Evolutionary conservation across 2,329 filamentous ascomycete species (phyloP), one percentile per base, ranked within the genome.

Genomic region (Metarhizium album): DNA sequence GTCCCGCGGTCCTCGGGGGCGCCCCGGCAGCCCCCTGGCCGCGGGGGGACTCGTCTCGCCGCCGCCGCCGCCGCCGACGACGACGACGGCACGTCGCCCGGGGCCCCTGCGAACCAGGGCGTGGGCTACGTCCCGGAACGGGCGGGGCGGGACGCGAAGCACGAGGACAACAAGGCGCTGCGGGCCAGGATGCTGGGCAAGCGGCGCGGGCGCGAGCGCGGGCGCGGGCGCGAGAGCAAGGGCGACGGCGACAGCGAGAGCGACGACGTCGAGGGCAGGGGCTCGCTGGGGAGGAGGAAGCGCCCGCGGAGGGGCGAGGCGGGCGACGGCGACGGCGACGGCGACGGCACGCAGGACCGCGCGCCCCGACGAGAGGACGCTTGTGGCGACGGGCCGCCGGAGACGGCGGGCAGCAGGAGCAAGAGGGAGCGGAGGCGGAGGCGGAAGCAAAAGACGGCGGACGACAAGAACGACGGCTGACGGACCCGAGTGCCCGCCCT

Each of bases 251-350:
- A 65, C 55, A 65, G 63, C 47, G 67, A 67, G 52, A 67, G 64
- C 24, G 64, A 66, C 20, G 63, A 66, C 5, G 66, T 70, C 1
- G 58, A 62, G 11, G 69, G 69, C 6, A 57, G 69, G 47, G 67
- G 67, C 49, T 66, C 60, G 45, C 43, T 71, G 3, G 69, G 69
- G 2, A 68, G 64, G 59, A 62, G 63, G 51, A 71, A 71, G 59
- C 62, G 64, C 55, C 56, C 58, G 27, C 55, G 53, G 42, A 58
- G 53, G 47, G 57, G 3, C 20, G 40, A 29, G 1, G 29, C 49
- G n/a, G 54, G 54, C 20, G 27, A 23, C 6, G 42, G 20, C 2
- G 45, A 37, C 16, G 45, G 46, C 31, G 24, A 40, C n/a, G 47
- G 3, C 16, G 45, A 45, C 31, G 24, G 37, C n/a, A 45, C 3